These are phyloP conservation scores for Melaleuca alternifolia DNA, from an alignment of 345 rosid genomes.

Conservation along the genomic window DNA sequence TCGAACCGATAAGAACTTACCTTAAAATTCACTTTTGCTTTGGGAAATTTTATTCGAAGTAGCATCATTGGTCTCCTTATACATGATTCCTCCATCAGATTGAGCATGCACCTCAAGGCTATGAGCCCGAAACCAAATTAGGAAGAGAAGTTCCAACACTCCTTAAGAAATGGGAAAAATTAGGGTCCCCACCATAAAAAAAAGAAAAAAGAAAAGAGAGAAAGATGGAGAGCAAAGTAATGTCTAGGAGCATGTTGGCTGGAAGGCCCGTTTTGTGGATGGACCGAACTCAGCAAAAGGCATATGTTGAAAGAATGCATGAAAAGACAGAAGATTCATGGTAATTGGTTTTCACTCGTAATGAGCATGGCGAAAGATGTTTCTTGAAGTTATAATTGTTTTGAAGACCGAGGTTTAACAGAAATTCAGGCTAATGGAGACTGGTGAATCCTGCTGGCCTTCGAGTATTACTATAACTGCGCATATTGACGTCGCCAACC, in stretches of 20 bases:
- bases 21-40: too few relatives aligned
- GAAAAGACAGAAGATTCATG: not conserved
- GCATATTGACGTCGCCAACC: too few relatives aligned
- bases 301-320: not conserved
- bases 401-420: not conserved
- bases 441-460: too few relatives aligned
- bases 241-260: accelerated
- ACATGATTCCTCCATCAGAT: accelerated
- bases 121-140: not conserved
- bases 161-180: too few relatives aligned
- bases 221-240: not conserved
- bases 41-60: too few relatives aligned
- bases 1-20: not conserved
- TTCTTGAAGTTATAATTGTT: not conserved
- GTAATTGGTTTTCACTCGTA: not conserved
- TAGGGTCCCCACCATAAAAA: not conserved
- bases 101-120: accelerated
- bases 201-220: accelerated
- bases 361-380: not conserved
- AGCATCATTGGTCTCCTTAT: too few relatives aligned
- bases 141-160: not conserved
- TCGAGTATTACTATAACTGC: too few relatives aligned
- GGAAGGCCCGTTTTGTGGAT: not conserved
- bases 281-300: not conserved
- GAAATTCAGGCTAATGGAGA: too few relatives aligned